phyloP scores from a whole-genome alignment of 2,329 filamentous ascomycete genomes.

The Stylonectria norvegica region DNA sequence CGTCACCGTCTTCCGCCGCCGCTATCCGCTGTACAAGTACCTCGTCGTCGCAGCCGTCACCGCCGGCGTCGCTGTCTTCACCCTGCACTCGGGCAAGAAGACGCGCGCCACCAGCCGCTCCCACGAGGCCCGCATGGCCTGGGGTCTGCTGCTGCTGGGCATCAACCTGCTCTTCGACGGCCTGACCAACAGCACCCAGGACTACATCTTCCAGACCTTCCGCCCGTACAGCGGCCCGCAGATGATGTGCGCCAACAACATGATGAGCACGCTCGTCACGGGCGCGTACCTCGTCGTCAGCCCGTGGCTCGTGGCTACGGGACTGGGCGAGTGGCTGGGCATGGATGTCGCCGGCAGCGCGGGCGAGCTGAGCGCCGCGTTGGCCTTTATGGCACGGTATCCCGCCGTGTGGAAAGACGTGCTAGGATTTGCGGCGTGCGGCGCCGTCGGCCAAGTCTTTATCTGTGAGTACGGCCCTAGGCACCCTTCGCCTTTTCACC shows the following conservation, averaged over 20 bases:
- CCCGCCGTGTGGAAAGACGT: constrained; percentile 84
- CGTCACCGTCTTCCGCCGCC: constrained; percentile 82
- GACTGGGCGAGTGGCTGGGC: constrained; percentile 61
- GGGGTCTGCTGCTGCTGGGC: constrained; percentile 77
- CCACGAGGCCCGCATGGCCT: constrained; percentile 60
- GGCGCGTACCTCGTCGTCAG: constrained; percentile 70
- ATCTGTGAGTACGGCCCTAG: constrained; percentile 60
- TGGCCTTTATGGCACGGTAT: constrained; percentile 76
- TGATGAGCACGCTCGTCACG: constrained; percentile 79
- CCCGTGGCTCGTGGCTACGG: constrained; percentile 73
- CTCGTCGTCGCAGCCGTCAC: constrained; percentile 89
- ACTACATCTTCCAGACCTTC: constrained; percentile 83
- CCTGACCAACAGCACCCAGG: constrained; percentile 93
- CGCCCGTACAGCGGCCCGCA: constrained; percentile 83
- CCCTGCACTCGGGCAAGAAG: constrained; percentile 69
- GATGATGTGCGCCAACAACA: constrained; percentile 99
- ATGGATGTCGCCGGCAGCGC: constrained; percentile 62
- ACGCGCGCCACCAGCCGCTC: constrained; percentile 45
- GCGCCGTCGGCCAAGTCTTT: constrained; percentile 91
- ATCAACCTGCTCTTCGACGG: constrained; percentile 95
- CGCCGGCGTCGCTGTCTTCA: constrained; percentile 89
- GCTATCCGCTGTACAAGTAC: constrained; percentile 96
- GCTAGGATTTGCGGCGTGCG: constrained; percentile 82
- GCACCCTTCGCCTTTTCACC: not conserved
- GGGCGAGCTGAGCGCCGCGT: constrained; percentile 75